Conservation (phyloP, 352 stramenopile species). For the Thalassiosira sp. region DNA sequence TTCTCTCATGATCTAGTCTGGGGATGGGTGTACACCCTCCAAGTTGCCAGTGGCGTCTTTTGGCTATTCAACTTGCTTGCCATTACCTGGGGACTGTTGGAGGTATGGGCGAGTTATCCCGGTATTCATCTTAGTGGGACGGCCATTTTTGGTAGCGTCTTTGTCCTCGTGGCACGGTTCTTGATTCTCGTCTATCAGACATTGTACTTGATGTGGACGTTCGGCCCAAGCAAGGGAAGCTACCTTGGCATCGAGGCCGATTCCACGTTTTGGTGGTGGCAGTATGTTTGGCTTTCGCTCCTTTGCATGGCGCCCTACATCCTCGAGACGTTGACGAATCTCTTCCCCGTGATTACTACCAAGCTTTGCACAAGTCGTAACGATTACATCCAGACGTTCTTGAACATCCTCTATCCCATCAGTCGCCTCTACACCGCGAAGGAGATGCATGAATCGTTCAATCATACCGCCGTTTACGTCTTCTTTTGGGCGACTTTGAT, state of each 20-base stretch:
- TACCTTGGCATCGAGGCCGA: constrained; percentile 77
- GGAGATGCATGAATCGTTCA: constrained; percentile 92
- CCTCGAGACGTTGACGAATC: constrained; percentile 81
- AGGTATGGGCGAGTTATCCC: constrained; percentile 89
- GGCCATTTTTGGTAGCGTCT: constrained; percentile 84
- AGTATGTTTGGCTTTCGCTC: constrained; percentile 88
- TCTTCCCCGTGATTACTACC: constrained; percentile 80
- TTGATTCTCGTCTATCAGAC: constrained; percentile 94
- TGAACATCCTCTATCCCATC: constrained; percentile 86
- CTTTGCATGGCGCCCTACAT: constrained; percentile 84
- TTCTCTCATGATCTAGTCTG: constrained; percentile 91
- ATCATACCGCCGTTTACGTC: constrained; percentile 89
- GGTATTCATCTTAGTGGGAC: constrained; percentile 83
- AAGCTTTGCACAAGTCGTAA: constrained; percentile 83
- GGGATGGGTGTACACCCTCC: constrained; percentile 85
- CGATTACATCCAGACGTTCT: constrained; percentile 86
- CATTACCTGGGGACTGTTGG: constrained; percentile 90
- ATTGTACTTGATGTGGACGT: constrained; percentile 87
- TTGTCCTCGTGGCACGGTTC: constrained; percentile 88
- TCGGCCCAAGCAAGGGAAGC: constrained; percentile 62
- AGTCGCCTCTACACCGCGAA: constrained; percentile 92
- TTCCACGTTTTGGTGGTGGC: constrained; percentile 88
- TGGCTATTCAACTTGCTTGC: constrained; percentile 90
- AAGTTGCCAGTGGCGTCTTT: constrained; percentile 90
- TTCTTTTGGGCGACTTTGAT: constrained; percentile 94